phyloP scores from a whole-genome alignment of 225 moss, liverwort and hornwort species.

The Sphagnum tenellum region DNA sequence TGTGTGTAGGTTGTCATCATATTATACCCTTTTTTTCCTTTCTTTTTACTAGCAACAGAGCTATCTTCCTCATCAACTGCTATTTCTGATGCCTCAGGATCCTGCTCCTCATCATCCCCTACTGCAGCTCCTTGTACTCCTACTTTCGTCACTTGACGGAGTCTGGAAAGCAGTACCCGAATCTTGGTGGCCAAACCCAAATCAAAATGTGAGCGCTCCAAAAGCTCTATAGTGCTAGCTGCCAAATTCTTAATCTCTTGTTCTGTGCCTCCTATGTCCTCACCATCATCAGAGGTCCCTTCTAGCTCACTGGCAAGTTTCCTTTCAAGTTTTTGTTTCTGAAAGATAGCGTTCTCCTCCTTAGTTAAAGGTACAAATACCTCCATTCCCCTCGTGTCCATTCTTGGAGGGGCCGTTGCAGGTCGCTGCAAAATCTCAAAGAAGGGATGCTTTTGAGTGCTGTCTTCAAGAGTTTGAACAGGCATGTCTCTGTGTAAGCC shows the following conservation, averaged over 20 bases:
- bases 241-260: slow-evolving; percentile 20
- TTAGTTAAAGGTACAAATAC: slow-evolving; percentile 6
- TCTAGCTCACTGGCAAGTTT: slow-evolving; percentile 20
- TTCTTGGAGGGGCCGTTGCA: slow-evolving; percentile 41
- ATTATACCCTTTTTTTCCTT: slow-evolving; percentile 33
- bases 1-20: too few species aligned
- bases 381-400: slow-evolving; percentile 43
- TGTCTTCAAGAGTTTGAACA: slow-evolving; percentile 32
- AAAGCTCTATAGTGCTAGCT: slow-evolving; percentile 30
- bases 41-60: slow-evolving; percentile 26
- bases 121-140: slow-evolving; percentile 28
- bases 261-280: slow-evolving; percentile 36
- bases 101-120: slow-evolving; percentile 18
- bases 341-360: too few species aligned
- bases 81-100: slow-evolving; percentile 9
- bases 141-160: slow-evolving; percentile 28
- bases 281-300: slow-evolving; percentile 41
- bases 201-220: slow-evolving; percentile 27
- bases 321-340: slow-evolving; percentile 20
- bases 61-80: slow-evolving; percentile 10
- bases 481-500: slow-evolving; percentile 33
- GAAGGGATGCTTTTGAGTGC: slow-evolving; percentile 34
- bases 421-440: slow-evolving; percentile 39
- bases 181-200: slow-evolving; percentile 30
- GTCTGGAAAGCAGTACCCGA: slow-evolving; percentile 31